phyloP scores from a whole-genome alignment of 306 rosid species.

The Cyamopsis tetragonoloba region DNA sequence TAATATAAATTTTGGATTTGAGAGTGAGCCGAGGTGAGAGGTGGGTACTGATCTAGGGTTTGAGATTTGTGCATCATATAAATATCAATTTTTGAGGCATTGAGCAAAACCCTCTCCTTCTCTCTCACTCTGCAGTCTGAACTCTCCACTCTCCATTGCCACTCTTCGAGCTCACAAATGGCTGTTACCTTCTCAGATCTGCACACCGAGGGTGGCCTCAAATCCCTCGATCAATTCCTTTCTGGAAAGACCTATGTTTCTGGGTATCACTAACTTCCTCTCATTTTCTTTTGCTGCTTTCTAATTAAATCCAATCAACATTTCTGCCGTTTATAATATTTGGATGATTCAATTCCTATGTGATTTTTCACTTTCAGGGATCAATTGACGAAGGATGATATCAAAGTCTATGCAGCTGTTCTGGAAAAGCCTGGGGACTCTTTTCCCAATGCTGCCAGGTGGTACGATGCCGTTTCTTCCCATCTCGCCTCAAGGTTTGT shows the following conservation, averaged over 20 bases:
- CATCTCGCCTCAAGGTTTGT: conserved; percentile 58
- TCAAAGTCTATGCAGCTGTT: conserved; percentile 71
- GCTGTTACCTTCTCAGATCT: conserved; percentile 87
- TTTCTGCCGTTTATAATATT: background rate
- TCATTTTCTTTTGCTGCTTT: background rate
- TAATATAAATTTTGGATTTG: no score
- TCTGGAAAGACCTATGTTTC: conserved; percentile 69
- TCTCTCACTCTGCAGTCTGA: background rate
- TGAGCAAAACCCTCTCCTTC: background rate
- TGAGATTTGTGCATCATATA: conserved; percentile 17
- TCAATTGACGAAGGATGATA: conserved; percentile 68
- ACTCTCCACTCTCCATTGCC: background rate
- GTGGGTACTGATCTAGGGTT: conserved; percentile 31
- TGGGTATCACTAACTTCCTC: conserved; percentile 40
- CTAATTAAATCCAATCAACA: background rate
- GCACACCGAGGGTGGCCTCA: conserved; percentile 73
- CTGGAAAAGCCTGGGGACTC: conserved; percentile 46
- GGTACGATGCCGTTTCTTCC: conserved; percentile 67
- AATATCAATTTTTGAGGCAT: conserved; percentile 9
- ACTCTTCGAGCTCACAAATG: conserved; percentile 33
- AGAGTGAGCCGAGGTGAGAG: no score
- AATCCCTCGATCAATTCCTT: conserved; percentile 61
- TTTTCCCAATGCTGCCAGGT: conserved; percentile 52
- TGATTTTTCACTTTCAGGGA: conserved; percentile 38
- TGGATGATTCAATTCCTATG: background rate